A percentile compares a stretch with the other conserved stretches of the same genome.
phyloP scores from a whole-genome alignment of 1,284 basidiomycete genomes.

The Neonothopanus nambi region DNA sequence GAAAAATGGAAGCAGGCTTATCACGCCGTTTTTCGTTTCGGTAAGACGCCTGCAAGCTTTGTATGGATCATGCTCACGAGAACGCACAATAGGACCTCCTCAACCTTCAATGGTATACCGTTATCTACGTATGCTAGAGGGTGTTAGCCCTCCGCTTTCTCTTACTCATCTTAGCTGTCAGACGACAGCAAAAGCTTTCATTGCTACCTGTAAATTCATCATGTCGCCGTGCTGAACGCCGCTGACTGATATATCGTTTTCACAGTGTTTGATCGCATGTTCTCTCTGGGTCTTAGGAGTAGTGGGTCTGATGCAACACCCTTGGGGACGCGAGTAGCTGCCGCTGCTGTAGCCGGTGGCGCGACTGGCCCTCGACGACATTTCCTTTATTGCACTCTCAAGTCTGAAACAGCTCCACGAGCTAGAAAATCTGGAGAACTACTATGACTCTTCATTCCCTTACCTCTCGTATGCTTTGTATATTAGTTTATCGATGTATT shows the following conservation, averaged over 20 bases:
- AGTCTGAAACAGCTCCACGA: constrained; percentile 45
- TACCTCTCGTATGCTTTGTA: too few relatives aligned
- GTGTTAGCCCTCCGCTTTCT: constrained; percentile 76
- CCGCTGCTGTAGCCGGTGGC: constrained; percentile 58
- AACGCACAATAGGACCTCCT: constrained; percentile 55
- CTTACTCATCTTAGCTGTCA: constrained; percentile 87
- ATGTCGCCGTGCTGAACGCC: constrained; percentile 3
- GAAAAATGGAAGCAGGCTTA: constrained; percentile 94
- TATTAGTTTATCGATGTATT: too few relatives aligned
- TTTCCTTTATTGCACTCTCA: constrained; percentile 77
- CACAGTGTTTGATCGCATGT: constrained; percentile 90
- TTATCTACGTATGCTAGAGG: constrained; percentile 80
- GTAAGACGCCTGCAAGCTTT: constrained; percentile 36
- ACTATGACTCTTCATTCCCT: too few relatives aligned
- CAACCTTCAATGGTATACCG: constrained; percentile 91
- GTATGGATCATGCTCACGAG: constrained; percentile 19
- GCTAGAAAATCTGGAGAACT: too few relatives aligned
- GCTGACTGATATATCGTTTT: constrained; percentile 9
- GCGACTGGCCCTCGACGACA: constrained; percentile 72
- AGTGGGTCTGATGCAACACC: constrained; percentile 65
- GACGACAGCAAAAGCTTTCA: constrained; percentile 82
- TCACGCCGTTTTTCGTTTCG: constrained; percentile 84
- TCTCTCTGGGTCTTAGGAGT: constrained; percentile 76
- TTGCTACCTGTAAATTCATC: constrained; percentile 66
- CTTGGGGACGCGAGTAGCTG: constrained; percentile 59